Evolutionary conservation across 2,329 filamentous ascomycete species (phyloP).

Genomic region (Aspergillus melleus): DNA sequence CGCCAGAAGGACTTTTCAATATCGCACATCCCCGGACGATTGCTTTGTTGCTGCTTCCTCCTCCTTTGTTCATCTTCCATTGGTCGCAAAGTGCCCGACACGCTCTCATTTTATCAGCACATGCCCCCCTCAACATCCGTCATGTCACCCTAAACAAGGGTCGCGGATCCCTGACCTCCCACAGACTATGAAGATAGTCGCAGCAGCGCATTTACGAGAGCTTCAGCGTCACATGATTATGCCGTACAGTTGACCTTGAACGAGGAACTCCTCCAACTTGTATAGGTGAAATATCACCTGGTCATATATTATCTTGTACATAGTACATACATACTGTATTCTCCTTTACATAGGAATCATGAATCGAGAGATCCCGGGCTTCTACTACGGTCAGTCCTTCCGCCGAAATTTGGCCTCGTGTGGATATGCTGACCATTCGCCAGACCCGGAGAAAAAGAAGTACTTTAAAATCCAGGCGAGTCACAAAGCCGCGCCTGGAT

Average conservation of each 20-base stretch:
- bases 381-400: conserved; percentile 32
- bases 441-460: conserved; percentile 56
- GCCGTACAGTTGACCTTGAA: background rate
- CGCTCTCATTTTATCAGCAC: background rate
- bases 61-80: background rate
- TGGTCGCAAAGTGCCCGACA: background rate
- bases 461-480: conserved; percentile 67
- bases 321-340: background rate
- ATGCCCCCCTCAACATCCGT: background rate
- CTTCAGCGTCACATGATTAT: background rate
- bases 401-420: background rate
- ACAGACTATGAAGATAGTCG: background rate
- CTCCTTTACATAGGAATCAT: conserved; percentile 16
- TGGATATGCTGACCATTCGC: conserved; percentile 8
- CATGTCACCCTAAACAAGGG: background rate
- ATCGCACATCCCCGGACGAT: background rate
- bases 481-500: conserved; percentile 51
- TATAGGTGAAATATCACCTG: background rate
- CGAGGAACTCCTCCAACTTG: background rate
- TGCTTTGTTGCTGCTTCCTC: background rate
- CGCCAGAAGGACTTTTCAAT: background rate
- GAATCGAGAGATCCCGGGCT: conserved; percentile 35
- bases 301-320: background rate
- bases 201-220: background rate
- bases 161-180: background rate